Base-by-base conservation (phyloP, 495 filamentous ascomycete species). In the Jackrogersella minutella region DNA sequence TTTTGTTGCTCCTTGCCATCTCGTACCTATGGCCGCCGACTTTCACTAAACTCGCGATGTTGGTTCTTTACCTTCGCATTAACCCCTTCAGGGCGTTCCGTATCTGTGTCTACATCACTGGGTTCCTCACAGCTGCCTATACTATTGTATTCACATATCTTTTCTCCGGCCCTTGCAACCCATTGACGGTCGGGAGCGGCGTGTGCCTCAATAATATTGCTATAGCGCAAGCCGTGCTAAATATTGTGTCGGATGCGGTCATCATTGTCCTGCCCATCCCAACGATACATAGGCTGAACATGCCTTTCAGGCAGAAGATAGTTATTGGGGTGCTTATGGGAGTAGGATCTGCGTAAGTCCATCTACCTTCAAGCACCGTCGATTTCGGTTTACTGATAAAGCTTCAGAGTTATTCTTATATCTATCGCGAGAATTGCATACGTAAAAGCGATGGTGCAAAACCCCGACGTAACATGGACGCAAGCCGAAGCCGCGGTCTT, bases 21-120 rank as follows among this genome's bases (percentile, higher is more conserved):
- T 44, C 55, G n/a, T 58, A 58, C n/a, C 44, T 58, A 16, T 58
- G 55, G 55, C 43, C 55, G n/a, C 43, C 55, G 0, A 47, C 55
- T 3, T 17, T 58, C 8, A 58, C 55, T 0, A 58, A 58, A 26
- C 43, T 58, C n/a, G 40, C 55, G 14, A 34, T 58, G 41, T 30
- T 58, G 4, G 55, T 58, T 47, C 55, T 58, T n/a, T 58, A 58
- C 31, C 13, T 58, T 49, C 55, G 55, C 11, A 31, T 58, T 2
- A 47, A 58, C 9, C 55, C 55, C 8, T 58, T 41, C 8, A 37
- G 7, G 6, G 17, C 7, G 8, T 58, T 58, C 13, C 55, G 26
- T 5, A n/a, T 17, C 1, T 58, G 41, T n/a, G 41, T 58, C 13
- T 58, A 39, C 5, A 4, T 37, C n/a, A 21, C 34, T 28, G 55